Evolutionary conservation across 2,329 filamentous ascomycete genomes (phyloP).

Genomic region (Penicillium sp.): DNA sequence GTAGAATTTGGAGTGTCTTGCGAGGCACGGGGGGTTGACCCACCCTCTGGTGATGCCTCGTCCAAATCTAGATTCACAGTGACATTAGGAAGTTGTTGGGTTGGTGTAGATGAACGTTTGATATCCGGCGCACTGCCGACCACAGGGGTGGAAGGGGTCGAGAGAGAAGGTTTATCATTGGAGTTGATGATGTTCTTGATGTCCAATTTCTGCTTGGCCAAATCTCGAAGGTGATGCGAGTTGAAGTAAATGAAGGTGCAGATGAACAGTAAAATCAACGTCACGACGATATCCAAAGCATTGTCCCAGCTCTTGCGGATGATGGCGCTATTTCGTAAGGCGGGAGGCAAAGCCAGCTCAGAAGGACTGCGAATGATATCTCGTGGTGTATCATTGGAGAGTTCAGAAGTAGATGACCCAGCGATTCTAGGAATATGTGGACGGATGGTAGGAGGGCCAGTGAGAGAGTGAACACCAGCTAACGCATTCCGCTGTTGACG

Average conservation of each 20-base stretch:
- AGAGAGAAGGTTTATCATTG: conserved; percentile 36
- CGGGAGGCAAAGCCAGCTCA: conserved; percentile 38
- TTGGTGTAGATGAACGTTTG: conserved; percentile 27
- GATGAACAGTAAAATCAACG: conserved; percentile 40
- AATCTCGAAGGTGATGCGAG: conserved; percentile 39
- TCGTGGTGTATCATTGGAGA: conserved; percentile 39
- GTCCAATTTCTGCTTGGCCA: conserved; percentile 45
- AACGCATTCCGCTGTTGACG: conserved; percentile 59
- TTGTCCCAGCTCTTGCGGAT: conserved; percentile 49
- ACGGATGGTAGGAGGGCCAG: conserved; percentile 41
- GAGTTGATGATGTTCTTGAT: conserved; percentile 45
- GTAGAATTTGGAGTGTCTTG: conserved; percentile 26
- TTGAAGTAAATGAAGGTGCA: conserved; percentile 45
- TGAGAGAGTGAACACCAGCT: conserved; percentile 68
- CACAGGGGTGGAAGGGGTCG: conserved; percentile 40
- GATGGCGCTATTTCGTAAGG: conserved; percentile 42
- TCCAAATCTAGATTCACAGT: conserved; percentile 32
- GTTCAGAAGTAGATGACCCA: conserved; percentile 34
- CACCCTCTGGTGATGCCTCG: conserved; percentile 19
- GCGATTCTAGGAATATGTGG: conserved; percentile 47
- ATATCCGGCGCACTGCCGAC: conserved; percentile 24
- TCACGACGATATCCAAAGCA: conserved; percentile 44
- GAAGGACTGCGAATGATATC: conserved; percentile 36
- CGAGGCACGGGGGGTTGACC: conserved; percentile 31
- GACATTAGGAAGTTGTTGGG: conserved; percentile 26